phyloP scores from a whole-genome alignment of 805 yeast species.

The Metschnikowia drakensbergensis region DNA sequence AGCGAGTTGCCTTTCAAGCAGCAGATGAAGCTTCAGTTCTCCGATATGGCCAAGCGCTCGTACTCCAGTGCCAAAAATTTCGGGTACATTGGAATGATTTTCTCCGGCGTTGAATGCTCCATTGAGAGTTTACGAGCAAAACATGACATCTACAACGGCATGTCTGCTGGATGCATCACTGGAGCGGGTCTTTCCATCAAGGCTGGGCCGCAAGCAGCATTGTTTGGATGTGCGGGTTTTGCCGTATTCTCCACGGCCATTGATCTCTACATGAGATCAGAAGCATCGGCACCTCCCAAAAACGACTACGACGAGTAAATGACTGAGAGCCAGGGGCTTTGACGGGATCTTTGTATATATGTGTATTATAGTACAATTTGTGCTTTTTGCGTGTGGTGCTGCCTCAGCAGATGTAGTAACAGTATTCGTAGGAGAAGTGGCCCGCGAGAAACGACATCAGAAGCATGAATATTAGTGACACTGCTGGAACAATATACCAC shows the following conservation, averaged over 20 bases:
- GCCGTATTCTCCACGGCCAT: slow-evolving; percentile 89
- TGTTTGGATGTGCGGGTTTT: slow-evolving; percentile 94
- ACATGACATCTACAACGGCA: slow-evolving; percentile 88
- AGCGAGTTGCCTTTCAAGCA: slow-evolving; percentile 86
- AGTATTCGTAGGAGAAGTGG: slow-evolving; percentile 35
- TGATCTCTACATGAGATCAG: slow-evolving; percentile 20
- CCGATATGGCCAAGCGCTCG: slow-evolving; percentile 91
- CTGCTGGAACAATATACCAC: slow-evolving; percentile 6
- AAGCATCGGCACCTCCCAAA: slow-evolving; percentile 57
- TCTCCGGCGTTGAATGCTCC: slow-evolving; percentile 20
- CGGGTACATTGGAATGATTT: slow-evolving; percentile 23
- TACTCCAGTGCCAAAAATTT: slow-evolving; percentile 88
- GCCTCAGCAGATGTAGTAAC: slow-evolving; percentile 36
- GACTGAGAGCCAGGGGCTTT: background rate
- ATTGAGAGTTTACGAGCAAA: slow-evolving; percentile 36
- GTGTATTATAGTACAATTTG: slow-evolving; percentile 9
- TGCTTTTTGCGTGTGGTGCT: background rate
- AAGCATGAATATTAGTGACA: slow-evolving; percentile 9
- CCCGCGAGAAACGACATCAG: slow-evolving; percentile 26
- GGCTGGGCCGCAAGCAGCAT: slow-evolving; percentile 90
- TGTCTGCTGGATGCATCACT: slow-evolving; percentile 90
- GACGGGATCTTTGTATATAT: slow-evolving; percentile 7
- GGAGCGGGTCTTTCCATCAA: slow-evolving; percentile 94
- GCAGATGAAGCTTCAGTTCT: slow-evolving; percentile 85
- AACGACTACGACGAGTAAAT: slow-evolving; percentile 73